Conservation (phyloP, 805 yeast genomes). For the Helenozyma rhizophorensis region DNA sequence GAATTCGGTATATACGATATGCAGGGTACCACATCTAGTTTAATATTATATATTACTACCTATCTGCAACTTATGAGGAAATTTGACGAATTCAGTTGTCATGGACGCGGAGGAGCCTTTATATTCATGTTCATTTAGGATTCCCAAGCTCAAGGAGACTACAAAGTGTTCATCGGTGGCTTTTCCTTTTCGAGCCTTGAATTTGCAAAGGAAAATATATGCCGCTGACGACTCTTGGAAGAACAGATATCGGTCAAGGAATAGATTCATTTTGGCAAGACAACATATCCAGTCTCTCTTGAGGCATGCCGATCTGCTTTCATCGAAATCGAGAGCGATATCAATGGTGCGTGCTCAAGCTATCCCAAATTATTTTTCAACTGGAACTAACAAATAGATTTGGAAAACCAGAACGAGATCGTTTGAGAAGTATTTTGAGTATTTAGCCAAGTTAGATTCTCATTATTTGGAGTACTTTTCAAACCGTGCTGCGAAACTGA, state of each 20-base stretch:
- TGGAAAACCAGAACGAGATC: constrained; percentile 1
- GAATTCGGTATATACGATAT: neutral
- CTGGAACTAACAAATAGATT: constrained; percentile 1
- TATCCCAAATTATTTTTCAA: neutral
- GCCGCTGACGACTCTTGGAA: constrained; percentile 1
- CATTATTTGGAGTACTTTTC: constrained; percentile 2
- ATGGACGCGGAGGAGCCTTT: no score
- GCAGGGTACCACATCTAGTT: neutral
- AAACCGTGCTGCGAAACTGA: neutral
- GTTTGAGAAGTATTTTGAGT: constrained; percentile 1
- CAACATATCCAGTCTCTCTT: constrained; percentile 3
- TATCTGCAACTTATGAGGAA: no score
- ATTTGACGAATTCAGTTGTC: no score
- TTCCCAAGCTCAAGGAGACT: no score
- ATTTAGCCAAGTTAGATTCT: constrained; percentile 1
- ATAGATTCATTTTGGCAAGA: constrained; percentile 4
- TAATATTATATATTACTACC: no score
- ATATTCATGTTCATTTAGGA: no score
- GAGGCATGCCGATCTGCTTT: neutral
- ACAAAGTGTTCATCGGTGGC: no score
- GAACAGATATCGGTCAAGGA: constrained; percentile 4
- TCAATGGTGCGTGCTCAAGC: constrained; percentile 1
- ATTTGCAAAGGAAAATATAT: constrained; percentile 1
- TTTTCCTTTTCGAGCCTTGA: constrained; percentile 1
- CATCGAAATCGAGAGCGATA: constrained; percentile 1